Conservation (phyloP, 148 eudicot species). For the Arbutus unedo region DNA sequence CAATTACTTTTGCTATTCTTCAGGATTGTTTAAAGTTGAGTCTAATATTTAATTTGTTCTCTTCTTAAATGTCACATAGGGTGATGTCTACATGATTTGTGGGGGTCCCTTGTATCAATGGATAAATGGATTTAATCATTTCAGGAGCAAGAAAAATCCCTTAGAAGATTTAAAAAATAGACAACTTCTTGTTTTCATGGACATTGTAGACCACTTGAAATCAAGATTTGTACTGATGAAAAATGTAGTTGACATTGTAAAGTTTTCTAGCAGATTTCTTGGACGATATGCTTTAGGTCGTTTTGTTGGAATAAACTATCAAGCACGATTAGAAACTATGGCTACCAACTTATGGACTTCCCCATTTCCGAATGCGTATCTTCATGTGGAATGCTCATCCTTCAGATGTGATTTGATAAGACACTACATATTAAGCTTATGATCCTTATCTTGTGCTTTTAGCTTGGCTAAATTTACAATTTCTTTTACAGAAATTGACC, state of each 20-base stretch:
- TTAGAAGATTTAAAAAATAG: slow-evolving; percentile 46
- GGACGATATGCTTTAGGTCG: slow-evolving; percentile 71
- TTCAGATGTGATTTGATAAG: slow-evolving; percentile 37
- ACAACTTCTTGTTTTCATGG: slow-evolving; percentile 28
- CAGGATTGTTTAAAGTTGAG: neutral
- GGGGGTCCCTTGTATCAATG: slow-evolving; percentile 93
- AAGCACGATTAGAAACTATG: slow-evolving; percentile 68
- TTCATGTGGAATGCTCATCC: slow-evolving; percentile 74
- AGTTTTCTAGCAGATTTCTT: slow-evolving; percentile 49
- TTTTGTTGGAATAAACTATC: slow-evolving; percentile 62
- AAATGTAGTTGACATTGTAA: slow-evolving; percentile 19
- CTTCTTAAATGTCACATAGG: slow-evolving; percentile 27
- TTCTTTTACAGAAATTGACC: slow-evolving; percentile 55
- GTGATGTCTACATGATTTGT: slow-evolving; percentile 63
- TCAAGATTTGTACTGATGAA: no score
- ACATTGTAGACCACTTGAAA: no score
- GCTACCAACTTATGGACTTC: slow-evolving; percentile 83
- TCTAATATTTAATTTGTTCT: neutral
- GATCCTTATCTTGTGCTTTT: neutral
- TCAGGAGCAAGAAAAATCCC: slow-evolving; percentile 41
- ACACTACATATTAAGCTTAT: neutral
- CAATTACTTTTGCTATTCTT: neutral
- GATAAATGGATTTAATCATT: slow-evolving; percentile 18
- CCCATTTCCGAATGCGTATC: slow-evolving; percentile 71
- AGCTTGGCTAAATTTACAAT: neutral